These are phyloP conservation scores for Tricladium varicosporioides DNA, from an alignment of 2,329 filamentous ascomycete species.

Conservation along the genomic window DNA sequence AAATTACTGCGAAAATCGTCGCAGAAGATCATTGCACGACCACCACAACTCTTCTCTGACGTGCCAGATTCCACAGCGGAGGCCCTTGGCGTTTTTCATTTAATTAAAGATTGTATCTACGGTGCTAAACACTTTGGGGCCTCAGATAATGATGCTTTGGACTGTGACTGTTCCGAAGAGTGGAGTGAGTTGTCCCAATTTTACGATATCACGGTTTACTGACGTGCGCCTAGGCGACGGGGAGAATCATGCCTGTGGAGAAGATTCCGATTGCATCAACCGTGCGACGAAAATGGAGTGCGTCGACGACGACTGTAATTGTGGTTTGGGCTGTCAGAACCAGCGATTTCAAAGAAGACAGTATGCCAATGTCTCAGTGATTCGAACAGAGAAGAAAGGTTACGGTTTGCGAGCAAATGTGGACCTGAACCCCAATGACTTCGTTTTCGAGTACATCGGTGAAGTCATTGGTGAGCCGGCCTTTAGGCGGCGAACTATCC, in stretches of 20 bases:
- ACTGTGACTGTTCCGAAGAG: slow-evolving; percentile 93
- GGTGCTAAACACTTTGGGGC: slow-evolving; percentile 87
- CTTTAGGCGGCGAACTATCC: slow-evolving; percentile 85
- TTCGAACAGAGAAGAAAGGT: slow-evolving; percentile 97
- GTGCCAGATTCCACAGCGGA: slow-evolving; percentile 76
- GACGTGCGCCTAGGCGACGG: slow-evolving; percentile 49
- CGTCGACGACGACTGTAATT: slow-evolving; percentile 76
- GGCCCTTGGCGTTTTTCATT: slow-evolving; percentile 72
- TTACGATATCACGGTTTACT: slow-evolving; percentile 26
- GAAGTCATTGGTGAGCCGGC: slow-evolving; percentile 94
- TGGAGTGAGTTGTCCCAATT: slow-evolving; percentile 69
- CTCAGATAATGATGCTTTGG: slow-evolving; percentile 84
- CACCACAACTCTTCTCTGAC: slow-evolving; percentile 67
- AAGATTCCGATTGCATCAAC: slow-evolving; percentile 98
- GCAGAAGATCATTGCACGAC: slow-evolving; percentile 63
- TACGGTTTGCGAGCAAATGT: slow-evolving; percentile 83
- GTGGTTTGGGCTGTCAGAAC: slow-evolving; percentile 85
- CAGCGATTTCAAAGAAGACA: slow-evolving; percentile 89
- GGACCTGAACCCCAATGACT: slow-evolving; percentile 77
- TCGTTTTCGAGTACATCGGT: slow-evolving; percentile 97
- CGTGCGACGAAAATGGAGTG: slow-evolving; percentile 98
- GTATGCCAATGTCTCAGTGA: slow-evolving; percentile 88
- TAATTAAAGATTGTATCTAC: slow-evolving; percentile 85
- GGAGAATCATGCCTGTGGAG: slow-evolving; percentile 82
- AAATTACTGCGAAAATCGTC: slow-evolving; percentile 73